Evolutionary conservation across 441 rosid genomes (phyloP).

Genomic region (Croton setiger): DNA sequence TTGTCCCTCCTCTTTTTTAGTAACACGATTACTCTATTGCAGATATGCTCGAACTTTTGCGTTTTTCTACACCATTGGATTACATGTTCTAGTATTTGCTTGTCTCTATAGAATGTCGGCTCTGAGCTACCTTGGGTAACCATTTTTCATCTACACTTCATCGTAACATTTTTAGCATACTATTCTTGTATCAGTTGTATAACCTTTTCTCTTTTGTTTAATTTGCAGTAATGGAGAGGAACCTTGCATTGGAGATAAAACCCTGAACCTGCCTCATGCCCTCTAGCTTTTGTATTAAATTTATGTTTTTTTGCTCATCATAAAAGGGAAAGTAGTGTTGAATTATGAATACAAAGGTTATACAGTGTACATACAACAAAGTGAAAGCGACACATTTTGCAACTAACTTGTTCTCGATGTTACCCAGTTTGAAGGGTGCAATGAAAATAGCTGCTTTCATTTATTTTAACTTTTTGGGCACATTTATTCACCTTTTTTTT

Average conservation of each 20-base stretch:
- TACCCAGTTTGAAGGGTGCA: constrained; percentile 1
- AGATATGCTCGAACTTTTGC: constrained; percentile 95
- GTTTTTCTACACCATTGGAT: constrained; percentile 87
- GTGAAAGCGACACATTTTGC: background rate
- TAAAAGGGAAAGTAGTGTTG: background rate
- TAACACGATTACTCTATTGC: background rate
- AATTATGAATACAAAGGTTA: constrained; percentile 3
- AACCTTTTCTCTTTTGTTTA: background rate
- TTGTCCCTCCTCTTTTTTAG: no score
- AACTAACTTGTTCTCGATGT: background rate
- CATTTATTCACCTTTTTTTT: background rate
- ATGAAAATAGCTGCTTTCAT: constrained; percentile 1
- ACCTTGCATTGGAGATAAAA: constrained; percentile 40
- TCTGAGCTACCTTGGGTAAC: constrained; percentile 82
- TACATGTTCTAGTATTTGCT: constrained; percentile 81
- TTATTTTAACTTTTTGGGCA: background rate
- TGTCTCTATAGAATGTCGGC: constrained; percentile 99
- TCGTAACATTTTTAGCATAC: background rate
- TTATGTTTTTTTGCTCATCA: background rate
- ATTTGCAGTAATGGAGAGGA: constrained; percentile 70
- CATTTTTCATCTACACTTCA: background rate
- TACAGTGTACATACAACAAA: constrained; percentile 21
- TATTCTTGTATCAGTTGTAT: background rate
- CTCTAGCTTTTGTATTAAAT: constrained; percentile 26
- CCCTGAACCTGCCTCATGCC: constrained; percentile 61